Base-by-base conservation (phyloP, 2,329 filamentous ascomycete species). In the Coniella lustricola region DNA sequence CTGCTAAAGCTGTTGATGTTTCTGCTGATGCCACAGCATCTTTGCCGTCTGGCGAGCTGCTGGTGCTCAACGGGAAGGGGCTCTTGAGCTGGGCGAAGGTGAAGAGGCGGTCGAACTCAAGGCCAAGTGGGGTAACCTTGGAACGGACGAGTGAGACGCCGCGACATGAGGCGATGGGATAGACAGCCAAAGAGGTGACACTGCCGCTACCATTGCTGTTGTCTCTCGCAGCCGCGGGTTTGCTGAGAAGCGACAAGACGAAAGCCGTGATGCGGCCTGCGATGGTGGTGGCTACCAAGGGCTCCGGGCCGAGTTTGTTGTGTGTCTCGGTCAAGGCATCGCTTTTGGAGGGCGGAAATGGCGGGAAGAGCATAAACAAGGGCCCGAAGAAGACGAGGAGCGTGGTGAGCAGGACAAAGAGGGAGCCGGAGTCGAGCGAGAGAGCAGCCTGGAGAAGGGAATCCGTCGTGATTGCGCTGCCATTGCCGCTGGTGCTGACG, bases 41-140 rank as follows among this genome's bases (percentile, higher is more conserved):
- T 49, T 63, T 65, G 29, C 64, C 60, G 16, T 58, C 58, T n/a
- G n/a, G n/a, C n/a, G n/a, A n/a, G n/a, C n/a, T n/a, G n/a, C n/a
- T n/a, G n/a, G n/a, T n/a, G 43, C 67, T 61, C n/a, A 64, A 56
- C 3, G 73, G 69, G 51, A 74, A 74, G 33, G 70, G 68, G 57
- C 69, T 73, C 62, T 70, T 70, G 52, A 77, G 70, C 64, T 90
- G 84, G 2, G 86, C 89, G 62, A 96, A 87, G 41, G 81, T 84
- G 69, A 90, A 95, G 56, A 91, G 78, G 5, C 89, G 80, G 66
- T 96, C 90, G 64, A 85, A 86, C 62, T 84, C 77, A 49, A 95
- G 73, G 2, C 90, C 89, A 2, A 79, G 79, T 5, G 79, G 70
- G 39, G 87, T 67, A 14, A 93, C 74, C 46, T 79, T 76, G 51